Evolutionary conservation across 495 filamentous ascomycete genomes (phyloP).

Genomic region (Xylaria palmicola): DNA sequence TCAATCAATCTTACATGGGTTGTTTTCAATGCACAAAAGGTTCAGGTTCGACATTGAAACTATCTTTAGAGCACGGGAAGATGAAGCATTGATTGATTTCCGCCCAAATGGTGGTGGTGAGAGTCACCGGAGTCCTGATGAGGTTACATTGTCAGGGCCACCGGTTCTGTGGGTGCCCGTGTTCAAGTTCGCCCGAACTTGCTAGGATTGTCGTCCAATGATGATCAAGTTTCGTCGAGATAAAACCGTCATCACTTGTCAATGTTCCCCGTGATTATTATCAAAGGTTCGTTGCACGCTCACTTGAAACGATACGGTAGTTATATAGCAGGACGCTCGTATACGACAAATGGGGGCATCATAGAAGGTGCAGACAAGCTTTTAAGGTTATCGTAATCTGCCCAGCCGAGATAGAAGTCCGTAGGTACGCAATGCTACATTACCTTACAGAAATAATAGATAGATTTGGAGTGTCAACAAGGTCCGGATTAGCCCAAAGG

Average conservation of each 20-base stretch:
- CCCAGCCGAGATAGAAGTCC: not conserved
- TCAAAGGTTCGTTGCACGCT: not conserved
- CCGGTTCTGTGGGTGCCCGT: not conserved
- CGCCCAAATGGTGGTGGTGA: not conserved
- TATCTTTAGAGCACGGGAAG: not conserved
- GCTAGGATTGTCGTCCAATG: slow-evolving; percentile 5
- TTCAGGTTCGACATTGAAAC: not conserved
- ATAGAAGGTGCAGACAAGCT: not conserved
- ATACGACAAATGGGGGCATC: slow-evolving; percentile 1
- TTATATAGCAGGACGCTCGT: not conserved
- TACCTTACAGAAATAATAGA: too few species aligned
- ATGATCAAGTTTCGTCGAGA: not conserved
- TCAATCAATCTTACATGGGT: not conserved
- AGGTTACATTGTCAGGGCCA: slow-evolving; percentile 3
- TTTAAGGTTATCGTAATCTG: not conserved
- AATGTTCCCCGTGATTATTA: not conserved
- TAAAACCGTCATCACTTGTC: slow-evolving; percentile 4
- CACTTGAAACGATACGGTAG: not conserved
- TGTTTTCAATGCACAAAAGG: not conserved
- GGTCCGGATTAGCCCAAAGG: too few species aligned
- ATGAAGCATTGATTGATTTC: not conserved
- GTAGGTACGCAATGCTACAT: too few species aligned
- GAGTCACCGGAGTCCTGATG: not conserved
- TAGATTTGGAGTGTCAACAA: too few species aligned
- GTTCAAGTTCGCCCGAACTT: not conserved